Base-by-base conservation (phyloP, 169 alveolate genomes). In the Plasmodium falciparum region DNA sequence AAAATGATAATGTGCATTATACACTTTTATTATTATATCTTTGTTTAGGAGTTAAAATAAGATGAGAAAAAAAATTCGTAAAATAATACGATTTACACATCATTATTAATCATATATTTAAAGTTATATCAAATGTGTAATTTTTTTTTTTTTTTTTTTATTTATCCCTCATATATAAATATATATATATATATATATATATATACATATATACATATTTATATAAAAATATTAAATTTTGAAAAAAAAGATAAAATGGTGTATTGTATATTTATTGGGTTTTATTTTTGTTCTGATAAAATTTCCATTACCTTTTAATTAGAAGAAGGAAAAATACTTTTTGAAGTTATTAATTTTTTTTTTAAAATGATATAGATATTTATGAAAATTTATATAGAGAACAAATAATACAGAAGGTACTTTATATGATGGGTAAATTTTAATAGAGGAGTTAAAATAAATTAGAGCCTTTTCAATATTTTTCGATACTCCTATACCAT, bases 401-500 rank as follows among this genome's bases (percentile, higher is more conserved):
- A 80, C 73, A 52, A 80, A 69, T 47, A 80, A 17, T 26, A 56
- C 54, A 22, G 90, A 80, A 24, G 90, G 90, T 20, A 61, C 65
- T 71, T 80, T 80, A 67, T 80, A 33, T 17, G 80, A 15, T 54
- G 90, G 80, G 54, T 80, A 80, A 17, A 80, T 54, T 80, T 67
- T 80, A 54, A 80, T 80, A 39, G 90, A 65, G 3, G 90, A 67
- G 45, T 80, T 80, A 56, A 80, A 80, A 67, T 80, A 80, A 72
- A 54, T 61, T 39, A 80, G 29, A 17, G 90, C 69, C 59, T 80
- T 80, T 39, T 67, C 73, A n/a, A 80, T 80, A 56, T 80, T 80
- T 47, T 80, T 67, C 3, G 80, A 39, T 8, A 80, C 90, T 9
- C 90, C 90, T 8, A 80, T 80, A 22, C 90, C 90, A 71, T 80